Percentiles rank a stretch among this genome's conserved stretches.
phyloP scores from a whole-genome alignment of 2,329 filamentous ascomycete species.

The Orbilia javanica region DNA sequence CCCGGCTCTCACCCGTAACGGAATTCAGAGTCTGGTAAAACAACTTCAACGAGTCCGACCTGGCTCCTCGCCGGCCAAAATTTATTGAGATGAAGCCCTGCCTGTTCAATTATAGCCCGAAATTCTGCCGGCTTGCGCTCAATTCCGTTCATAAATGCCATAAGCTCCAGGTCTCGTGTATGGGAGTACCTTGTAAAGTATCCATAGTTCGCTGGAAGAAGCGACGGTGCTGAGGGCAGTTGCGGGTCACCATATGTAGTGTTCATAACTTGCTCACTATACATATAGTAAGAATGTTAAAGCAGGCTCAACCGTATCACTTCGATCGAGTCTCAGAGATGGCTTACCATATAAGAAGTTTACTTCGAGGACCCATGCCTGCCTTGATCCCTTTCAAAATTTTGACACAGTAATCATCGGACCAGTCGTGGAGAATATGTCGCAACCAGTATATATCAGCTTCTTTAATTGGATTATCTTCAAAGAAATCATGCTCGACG shows the following conservation, averaged over 20 bases:
- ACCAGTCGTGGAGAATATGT: conserved; percentile 62
- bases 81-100: conserved; percentile 63
- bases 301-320: conserved; percentile 50
- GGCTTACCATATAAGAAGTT: conserved; percentile 47
- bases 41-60: conserved; percentile 63
- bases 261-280: conserved; percentile 65
- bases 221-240: conserved; percentile 62
- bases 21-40: no score
- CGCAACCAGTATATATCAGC: conserved; percentile 62
- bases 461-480: conserved; percentile 60
- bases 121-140: conserved; percentile 64
- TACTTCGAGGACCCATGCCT: conserved; percentile 55
- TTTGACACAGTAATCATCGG: conserved; percentile 59
- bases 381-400: conserved; percentile 59
- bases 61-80: conserved; percentile 64
- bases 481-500: conserved; percentile 61
- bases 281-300: conserved; percentile 32
- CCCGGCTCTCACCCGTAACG: no score
- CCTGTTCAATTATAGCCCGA: conserved; percentile 61
- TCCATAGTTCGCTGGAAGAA: conserved; percentile 64
- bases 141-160: conserved; percentile 65
- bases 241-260: conserved; percentile 63
- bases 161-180: conserved; percentile 64
- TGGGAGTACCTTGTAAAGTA: conserved; percentile 64
- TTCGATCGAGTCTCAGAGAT: conserved; percentile 59